A percentile compares a stretch with the other conserved stretches of the same genome.
These are phyloP conservation scores for Blakeslea trispora DNA, from an alignment of 371 early-diverging fungal genomes.

Conservation along the genomic window DNA sequence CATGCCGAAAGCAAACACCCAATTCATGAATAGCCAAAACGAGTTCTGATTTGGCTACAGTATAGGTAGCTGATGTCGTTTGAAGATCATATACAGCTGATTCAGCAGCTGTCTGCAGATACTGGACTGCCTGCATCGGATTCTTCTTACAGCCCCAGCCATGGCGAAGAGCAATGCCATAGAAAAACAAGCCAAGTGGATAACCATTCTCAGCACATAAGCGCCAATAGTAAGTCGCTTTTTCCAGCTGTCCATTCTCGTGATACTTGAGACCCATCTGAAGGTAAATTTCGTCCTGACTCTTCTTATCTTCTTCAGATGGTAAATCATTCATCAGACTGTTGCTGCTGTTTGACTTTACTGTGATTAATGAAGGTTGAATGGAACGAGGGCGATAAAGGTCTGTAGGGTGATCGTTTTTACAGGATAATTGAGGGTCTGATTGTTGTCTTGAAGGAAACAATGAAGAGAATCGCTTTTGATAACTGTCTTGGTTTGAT, in stretches of 20 bases:
- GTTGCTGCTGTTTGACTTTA: background rate
- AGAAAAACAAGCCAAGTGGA: slow-evolving; percentile 84
- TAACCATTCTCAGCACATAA: slow-evolving; percentile 73
- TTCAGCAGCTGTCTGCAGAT: slow-evolving; percentile 81
- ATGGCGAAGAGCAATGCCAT: slow-evolving; percentile 86
- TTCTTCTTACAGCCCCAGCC: slow-evolving; percentile 87
- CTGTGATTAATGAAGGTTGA: background rate
- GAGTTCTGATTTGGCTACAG: slow-evolving; percentile 52
- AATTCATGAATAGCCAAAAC: slow-evolving; percentile 88
- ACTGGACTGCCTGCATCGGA: slow-evolving; percentile 63
- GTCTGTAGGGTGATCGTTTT: background rate
- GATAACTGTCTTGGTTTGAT: too few species aligned
- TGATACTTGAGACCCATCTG: slow-evolving; percentile 37
- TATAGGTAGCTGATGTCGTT: slow-evolving; percentile 26
- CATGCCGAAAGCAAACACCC: slow-evolving; percentile 80
- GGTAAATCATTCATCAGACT: background rate
- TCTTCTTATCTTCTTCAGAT: background rate
- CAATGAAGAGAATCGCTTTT: too few species aligned
- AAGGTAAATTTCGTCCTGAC: slow-evolving; percentile 12
- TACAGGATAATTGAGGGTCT: too few species aligned
- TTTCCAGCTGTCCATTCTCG: slow-evolving; percentile 67
- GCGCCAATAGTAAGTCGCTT: slow-evolving; percentile 82
- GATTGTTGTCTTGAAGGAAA: too few species aligned
- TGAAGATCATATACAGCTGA: slow-evolving; percentile 68
- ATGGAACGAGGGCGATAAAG: background rate